These are phyloP conservation scores for Ophiostoma sp. DNA, from an alignment of 2,329 filamentous ascomycete genomes.

Conservation along the genomic window DNA sequence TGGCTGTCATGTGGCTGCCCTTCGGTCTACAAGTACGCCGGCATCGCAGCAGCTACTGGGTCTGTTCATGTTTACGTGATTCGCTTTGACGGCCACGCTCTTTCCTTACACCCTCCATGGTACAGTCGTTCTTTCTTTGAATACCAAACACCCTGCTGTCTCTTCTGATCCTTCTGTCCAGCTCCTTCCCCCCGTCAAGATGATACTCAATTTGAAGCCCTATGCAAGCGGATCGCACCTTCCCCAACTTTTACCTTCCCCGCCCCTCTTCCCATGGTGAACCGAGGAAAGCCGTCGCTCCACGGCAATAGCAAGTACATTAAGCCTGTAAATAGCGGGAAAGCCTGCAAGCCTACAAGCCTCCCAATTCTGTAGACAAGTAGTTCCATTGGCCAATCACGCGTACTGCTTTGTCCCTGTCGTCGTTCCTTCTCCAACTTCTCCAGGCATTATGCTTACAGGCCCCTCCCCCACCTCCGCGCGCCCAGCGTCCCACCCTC, in stretches of 20 bases:
- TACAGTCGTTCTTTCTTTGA: too few species aligned
- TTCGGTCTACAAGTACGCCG: too few species aligned
- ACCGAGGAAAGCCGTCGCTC: conserved; percentile 26
- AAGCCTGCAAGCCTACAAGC: too few species aligned
- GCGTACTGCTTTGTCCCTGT: neutral
- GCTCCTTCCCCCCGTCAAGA: too few species aligned
- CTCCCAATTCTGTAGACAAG: neutral
- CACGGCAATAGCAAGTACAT: neutral
- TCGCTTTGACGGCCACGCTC: too few species aligned
- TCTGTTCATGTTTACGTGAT: too few species aligned
- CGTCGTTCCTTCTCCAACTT: conserved; percentile 10
- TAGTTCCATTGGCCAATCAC: conserved; percentile 20
- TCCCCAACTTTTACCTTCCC: conserved; percentile 5
- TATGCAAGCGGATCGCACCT: neutral
- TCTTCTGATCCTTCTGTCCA: too few species aligned
- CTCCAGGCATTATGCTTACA: conserved; percentile 8
- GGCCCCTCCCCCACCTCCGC: conserved; percentile 10
- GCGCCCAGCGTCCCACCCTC: neutral
- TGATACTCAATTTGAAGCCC: neutral
- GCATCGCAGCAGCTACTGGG: too few species aligned
- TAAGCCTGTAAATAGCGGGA: too few species aligned
- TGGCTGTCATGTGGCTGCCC: neutral
- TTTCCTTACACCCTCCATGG: too few species aligned
- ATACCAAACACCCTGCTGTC: too few species aligned
- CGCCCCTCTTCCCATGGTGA: conserved; percentile 17